Evolutionary conservation across 768 basidiomycete species (phyloP), one percentile per base, ranked within the genome.

Genomic region (Auricularia sp.): DNA sequence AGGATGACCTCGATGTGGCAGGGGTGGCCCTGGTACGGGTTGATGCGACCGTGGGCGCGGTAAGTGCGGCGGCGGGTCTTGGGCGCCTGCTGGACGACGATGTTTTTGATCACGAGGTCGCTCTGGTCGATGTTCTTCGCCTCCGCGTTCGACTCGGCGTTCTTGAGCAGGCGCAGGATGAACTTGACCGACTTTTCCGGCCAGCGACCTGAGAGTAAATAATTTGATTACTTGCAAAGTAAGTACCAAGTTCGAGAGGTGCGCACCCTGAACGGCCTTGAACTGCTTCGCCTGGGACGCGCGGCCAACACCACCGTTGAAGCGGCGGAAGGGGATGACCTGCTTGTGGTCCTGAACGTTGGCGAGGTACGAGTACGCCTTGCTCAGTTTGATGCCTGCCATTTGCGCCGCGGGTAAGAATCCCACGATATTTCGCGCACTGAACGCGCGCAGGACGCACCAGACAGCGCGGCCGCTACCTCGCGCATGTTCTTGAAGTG

Each of bases 401-500:
- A 29, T 29, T 29, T 2, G 33, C 44, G 29, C 24, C 35, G 54
- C 18, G 11, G 18, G 47, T 18, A 16, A 21, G 66, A 29, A 24
- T 21, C 11, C 3, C 36, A 37, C 16, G 29, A 29, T 29, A 29
- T 29, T 29, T 29, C 29, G 29, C 29, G 29, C 24, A 54, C 62
- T 21, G 24, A 29, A 66, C 42, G 29, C 8, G 29, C 47, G 35
- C 51, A 35, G 33, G 44, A 59, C 83, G 73, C 69, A 93, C 94
- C 95, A 69, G 88, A 85, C 69, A 98, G 82, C 70, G 91, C 94
- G 69, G 96, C 96, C 62, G 92, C 95, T 65, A 98, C 97, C 80
- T 99, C 97, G 68, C 92, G 88, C 93, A 97, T 98, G 86, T 98
- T 99, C 89, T 99, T 99, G 88, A 97, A 99, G 82, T 98, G 96